Evolutionary conservation across 441 rosid genomes (phyloP), one percentile per base, ranked within the genome.

Genomic region (Bruguiera hainesii): DNA sequence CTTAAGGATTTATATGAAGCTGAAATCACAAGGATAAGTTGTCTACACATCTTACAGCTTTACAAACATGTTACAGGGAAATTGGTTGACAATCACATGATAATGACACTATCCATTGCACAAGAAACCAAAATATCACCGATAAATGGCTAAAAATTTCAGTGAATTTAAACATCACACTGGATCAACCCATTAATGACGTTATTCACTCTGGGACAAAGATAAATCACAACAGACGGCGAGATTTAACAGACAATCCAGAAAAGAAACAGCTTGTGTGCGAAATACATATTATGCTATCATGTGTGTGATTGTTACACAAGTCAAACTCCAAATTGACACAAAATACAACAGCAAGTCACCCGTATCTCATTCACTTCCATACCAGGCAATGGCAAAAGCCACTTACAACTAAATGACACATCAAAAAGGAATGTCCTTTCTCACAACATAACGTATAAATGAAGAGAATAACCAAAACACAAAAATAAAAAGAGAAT

Each of bases 291-390:
- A 11, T 11, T 10, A 11, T 2, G 48, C 16, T 3, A 39, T 39
- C 48, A 39, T 13, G 48, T 13, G 4, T 39, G 16, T 39, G 48
- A 11, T 39, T 39, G 48, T 39, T 37, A 39, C 48, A 21, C 16
- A 25, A 9, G 23, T 19, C 57, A 53, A 53, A 53, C 23, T 21
- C 28, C 57, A 21, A 8, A 21, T 25, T 16, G 29, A 6, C 26
- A 53, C 28, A 21, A 39, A 39, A 39, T 3, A 19, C 31, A 60
- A 51, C 58, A 35, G 35, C 25, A 31, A 13, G 31, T 55, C n/a
- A 49, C 4, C 53, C 42, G 65, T 60, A 59, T 65, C 70, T 60
- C 55, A 28, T 31, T 59, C 29, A n/a, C 55, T 55, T 0, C 25
- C 42, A 48, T 21, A 21, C 26, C 30, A 63, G 56, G n/a, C 55